Evolutionary conservation across 352 stramenopile genomes (phyloP), one percentile per base, ranked within the genome.

Genomic region (Phytophthora kernoviae): DNA sequence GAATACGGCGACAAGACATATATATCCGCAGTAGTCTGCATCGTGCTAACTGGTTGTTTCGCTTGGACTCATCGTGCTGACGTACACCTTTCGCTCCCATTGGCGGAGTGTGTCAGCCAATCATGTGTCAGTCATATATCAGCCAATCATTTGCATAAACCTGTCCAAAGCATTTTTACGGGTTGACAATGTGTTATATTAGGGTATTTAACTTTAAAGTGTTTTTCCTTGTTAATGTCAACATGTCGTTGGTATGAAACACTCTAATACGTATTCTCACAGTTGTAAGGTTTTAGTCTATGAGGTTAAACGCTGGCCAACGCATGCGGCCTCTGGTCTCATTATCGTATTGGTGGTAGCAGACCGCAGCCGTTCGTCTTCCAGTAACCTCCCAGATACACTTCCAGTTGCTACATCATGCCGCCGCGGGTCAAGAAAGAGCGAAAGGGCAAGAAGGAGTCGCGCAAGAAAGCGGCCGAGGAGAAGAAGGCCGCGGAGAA

Each of bases 401-500:
- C 22, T 37, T 70, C 69, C 61, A 52, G 43, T 22, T 62, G 68
- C 26, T 58, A 73, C 40, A 74, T 59, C 40, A 92, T 88, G 66
- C 56, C 83, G 59, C 80, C 77, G 46, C 78, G 77, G 14, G 77
- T 77, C 48, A 93, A 91, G 76, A 86, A 77, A 58, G 84, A 93
- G 55, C 84, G 84, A 54, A 79, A 82, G 71, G 79, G 70, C 41
- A 93, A 91, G 75, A 93, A 91, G 70, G 79, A 88, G 52, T 74
- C 58, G 37, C 81, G 81, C 57, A 93, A 93, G 75, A 87, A 87
- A 40, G 70, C 70, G 32, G 80, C 84, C 37, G 82, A 91, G 22
- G 80, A 90, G 60, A 94, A 92, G 70, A 91, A 91, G 64, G 80
- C 79, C 34, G 77, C 71, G 20, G 82, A 93, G 26, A 75, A 77